A percentile compares a stretch with the other conserved stretches of the same genome.
phyloP scores from a whole-genome alignment of 73 alveolate species.

The Blepharisma japonicum region DNA sequence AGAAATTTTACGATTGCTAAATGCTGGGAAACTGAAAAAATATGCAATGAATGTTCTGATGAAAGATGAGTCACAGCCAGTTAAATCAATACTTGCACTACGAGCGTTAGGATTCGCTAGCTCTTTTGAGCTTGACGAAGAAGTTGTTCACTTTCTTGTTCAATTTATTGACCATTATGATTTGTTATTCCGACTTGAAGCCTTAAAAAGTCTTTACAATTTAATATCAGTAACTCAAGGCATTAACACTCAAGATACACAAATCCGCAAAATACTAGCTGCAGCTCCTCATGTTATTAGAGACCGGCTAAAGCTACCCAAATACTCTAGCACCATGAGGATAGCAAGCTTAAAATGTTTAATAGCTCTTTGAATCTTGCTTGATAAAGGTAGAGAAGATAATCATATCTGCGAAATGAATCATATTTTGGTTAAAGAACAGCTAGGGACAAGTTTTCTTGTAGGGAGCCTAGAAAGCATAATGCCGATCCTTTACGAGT shows the following conservation, averaged over 20 bases:
- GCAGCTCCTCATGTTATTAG: constrained; percentile 17
- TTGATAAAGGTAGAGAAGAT: constrained; percentile 29
- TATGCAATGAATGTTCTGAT: constrained; percentile 23
- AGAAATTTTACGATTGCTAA: neutral
- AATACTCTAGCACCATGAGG: neutral
- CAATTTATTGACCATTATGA: constrained; percentile 24
- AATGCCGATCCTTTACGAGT: neutral
- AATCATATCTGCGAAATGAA: neutral
- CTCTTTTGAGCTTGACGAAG: neutral
- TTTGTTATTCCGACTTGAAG: neutral
- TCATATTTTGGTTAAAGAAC: constrained; percentile 19
- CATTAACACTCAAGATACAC: neutral
- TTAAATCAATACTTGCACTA: constrained; percentile 5
- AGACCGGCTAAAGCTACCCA: constrained; percentile 19
- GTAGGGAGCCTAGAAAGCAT: neutral
- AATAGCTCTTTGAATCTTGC: neutral
- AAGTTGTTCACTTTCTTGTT: constrained; percentile 13
- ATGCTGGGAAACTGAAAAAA: constrained; percentile 1
- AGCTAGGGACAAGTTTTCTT: constrained; percentile 18
- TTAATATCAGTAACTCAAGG: neutral
- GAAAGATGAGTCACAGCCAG: constrained; percentile 7
- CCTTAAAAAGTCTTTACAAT: constrained; percentile 12
- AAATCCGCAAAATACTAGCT: constrained; percentile 1
- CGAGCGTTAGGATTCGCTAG: neutral
- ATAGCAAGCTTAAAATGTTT: constrained; percentile 1